These are phyloP conservation scores for Hypoxylon lenormandii DNA, from an alignment of 495 filamentous ascomycete genomes.

Conservation along the genomic window DNA sequence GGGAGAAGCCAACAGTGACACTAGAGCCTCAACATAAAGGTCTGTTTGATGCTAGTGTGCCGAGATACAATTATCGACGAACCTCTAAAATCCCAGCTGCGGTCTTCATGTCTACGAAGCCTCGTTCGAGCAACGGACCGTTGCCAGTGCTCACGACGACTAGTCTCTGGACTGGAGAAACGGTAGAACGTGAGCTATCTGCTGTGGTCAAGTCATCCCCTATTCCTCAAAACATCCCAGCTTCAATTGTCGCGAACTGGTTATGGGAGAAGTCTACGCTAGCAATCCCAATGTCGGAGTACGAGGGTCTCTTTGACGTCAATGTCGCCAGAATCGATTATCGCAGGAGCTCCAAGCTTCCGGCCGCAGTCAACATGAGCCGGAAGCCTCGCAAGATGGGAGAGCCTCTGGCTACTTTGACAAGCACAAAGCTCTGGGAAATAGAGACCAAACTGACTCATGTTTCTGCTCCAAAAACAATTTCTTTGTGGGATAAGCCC, in stretches of 20 bases:
- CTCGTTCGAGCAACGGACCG: conserved; percentile 25
- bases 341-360: conserved; percentile 42
- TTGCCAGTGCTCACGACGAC: conserved; percentile 24
- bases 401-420: conserved; percentile 44
- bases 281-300: conserved; percentile 2
- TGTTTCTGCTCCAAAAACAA: neutral
- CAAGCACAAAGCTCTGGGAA: conserved; percentile 54
- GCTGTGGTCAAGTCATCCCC: neutral
- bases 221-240: neutral
- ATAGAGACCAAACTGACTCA: neutral
- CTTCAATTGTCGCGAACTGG: conserved; percentile 1
- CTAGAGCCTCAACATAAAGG: conserved; percentile 21
- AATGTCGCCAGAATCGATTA: conserved; percentile 24
- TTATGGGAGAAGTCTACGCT: conserved; percentile 43
- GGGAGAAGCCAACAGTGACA: conserved; percentile 19
- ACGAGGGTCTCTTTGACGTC: conserved; percentile 41
- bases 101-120: conserved; percentile 25
- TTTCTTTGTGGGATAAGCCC: conserved; percentile 35
- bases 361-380: conserved; percentile 39
- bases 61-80: conserved; percentile 31
- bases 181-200: neutral
- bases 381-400: conserved; percentile 37
- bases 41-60: conserved; percentile 21
- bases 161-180: conserved; percentile 27
- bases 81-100: conserved; percentile 35